Conservation (phyloP, 2,329 filamentous ascomycete species). For the Pseudocercospora fuligena region DNA sequence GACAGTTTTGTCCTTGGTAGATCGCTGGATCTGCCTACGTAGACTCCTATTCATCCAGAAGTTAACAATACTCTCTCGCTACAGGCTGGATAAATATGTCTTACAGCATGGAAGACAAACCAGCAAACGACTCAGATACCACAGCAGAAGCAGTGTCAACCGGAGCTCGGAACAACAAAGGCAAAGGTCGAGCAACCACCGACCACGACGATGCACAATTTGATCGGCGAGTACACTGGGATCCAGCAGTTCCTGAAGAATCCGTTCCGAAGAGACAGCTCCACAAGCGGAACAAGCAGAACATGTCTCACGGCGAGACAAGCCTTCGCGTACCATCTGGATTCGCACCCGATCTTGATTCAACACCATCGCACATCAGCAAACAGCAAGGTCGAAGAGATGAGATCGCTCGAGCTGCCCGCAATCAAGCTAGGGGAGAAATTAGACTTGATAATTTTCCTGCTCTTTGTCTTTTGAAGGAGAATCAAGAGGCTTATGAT, state of each 20-base stretch:
- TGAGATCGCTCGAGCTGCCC: not conserved
- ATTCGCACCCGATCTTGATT: not conserved
- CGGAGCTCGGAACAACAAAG: not conserved
- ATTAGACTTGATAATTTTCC: not conserved
- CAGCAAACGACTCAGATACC: not conserved
- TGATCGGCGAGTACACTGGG: not conserved
- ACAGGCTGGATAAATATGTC: not conserved
- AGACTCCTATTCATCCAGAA: not conserved
- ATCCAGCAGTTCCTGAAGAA: not conserved
- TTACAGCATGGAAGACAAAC: not conserved
- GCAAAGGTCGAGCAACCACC: not conserved
- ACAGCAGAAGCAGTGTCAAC: not conserved
- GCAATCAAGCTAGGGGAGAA: not conserved
- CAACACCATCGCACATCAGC: not conserved
- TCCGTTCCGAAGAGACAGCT: not conserved
- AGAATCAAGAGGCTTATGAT: not conserved
- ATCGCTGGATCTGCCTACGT: not conserved
- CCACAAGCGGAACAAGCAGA: not conserved
- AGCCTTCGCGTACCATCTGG: not conserved
- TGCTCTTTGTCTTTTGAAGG: not conserved
- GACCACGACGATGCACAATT: not conserved
- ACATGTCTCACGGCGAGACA: conserved; percentile 3
- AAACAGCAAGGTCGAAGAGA: not conserved
- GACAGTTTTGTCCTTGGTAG: not conserved
- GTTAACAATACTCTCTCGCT: not conserved